Percentiles rank a stretch among this genome's conserved stretches.
These are phyloP conservation scores for Trametes villosa DNA, from an alignment of 768 basidiomycete genomes.

Conservation along the genomic window DNA sequence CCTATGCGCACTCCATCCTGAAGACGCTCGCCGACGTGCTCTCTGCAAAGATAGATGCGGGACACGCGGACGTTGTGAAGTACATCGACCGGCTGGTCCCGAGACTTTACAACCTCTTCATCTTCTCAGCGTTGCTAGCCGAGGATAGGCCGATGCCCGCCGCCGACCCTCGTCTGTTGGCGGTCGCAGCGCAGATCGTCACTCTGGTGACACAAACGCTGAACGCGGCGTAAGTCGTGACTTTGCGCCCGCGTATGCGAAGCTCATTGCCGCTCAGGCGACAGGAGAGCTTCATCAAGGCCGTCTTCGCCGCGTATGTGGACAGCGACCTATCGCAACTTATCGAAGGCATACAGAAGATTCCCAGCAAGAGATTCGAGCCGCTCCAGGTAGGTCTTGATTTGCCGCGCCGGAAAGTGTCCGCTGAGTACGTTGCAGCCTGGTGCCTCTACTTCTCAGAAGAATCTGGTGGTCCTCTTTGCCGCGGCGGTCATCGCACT, in stretches of 20 bases:
- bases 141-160: conserved; percentile 34
- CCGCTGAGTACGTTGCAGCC: conserved; percentile 37
- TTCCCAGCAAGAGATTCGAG: conserved; percentile 46
- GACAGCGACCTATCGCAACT: conserved; percentile 56
- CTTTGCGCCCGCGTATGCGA: neutral
- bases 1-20: conserved; percentile 87
- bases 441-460: conserved; percentile 50
- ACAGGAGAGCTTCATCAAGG: conserved; percentile 60
- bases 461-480: conserved; percentile 69
- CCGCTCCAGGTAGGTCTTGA: conserved; percentile 54
- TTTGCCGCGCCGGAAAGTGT: neutral
- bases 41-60: conserved; percentile 47
- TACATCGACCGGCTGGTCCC: conserved; percentile 80
- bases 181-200: conserved; percentile 67
- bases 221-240: conserved; percentile 60
- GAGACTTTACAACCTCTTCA: conserved; percentile 66
- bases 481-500: conserved; percentile 67
- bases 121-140: conserved; percentile 43
- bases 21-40: conserved; percentile 69
- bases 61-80: conserved; percentile 73
- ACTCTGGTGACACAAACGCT: conserved; percentile 69
- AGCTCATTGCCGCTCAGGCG: conserved; percentile 47
- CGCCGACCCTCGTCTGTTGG: conserved; percentile 58
- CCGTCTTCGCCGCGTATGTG: conserved; percentile 58
- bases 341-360: conserved; percentile 58